Evolutionary conservation across 2,329 filamentous ascomycete species (phyloP).

Genomic region (Penicillium sp.): DNA sequence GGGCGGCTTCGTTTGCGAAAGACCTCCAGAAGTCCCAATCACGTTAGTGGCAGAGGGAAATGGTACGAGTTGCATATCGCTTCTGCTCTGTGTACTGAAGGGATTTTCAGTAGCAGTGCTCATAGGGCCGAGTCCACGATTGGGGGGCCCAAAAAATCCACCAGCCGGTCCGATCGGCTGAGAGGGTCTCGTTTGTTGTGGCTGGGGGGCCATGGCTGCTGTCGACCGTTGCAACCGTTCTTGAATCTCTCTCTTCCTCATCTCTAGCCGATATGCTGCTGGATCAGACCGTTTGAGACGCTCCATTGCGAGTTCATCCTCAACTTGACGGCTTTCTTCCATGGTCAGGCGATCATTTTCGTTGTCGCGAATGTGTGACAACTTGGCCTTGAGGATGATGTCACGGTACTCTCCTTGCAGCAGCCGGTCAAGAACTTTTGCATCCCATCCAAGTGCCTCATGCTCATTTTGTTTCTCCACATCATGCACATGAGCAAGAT

Average conservation of each 20-base stretch:
- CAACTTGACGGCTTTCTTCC: constrained; percentile 55
- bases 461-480: constrained; percentile 49
- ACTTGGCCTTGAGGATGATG: constrained; percentile 47
- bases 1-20: no score
- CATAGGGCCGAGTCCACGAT: no score
- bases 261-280: background rate
- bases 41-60: no score
- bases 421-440: constrained; percentile 54
- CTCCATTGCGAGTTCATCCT: constrained; percentile 40
- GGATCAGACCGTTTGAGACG: constrained; percentile 19
- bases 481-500: constrained; percentile 54
- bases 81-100: no score
- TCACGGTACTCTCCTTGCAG: constrained; percentile 19
- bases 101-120: no score
- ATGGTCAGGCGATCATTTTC: constrained; percentile 57
- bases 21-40: no score
- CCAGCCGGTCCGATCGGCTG: no score
- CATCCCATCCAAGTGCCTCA: constrained; percentile 54
- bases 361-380: constrained; percentile 66
- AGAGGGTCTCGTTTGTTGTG: no score
- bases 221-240: background rate
- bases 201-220: no score
- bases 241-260: background rate
- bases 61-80: no score
- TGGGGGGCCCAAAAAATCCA: no score